A percentile compares a stretch with the other conserved stretches of the same genome.
Evolutionary conservation across 2,329 filamentous ascomycete genomes (phyloP).

Genomic region (Periconia macrospinosa): DNA sequence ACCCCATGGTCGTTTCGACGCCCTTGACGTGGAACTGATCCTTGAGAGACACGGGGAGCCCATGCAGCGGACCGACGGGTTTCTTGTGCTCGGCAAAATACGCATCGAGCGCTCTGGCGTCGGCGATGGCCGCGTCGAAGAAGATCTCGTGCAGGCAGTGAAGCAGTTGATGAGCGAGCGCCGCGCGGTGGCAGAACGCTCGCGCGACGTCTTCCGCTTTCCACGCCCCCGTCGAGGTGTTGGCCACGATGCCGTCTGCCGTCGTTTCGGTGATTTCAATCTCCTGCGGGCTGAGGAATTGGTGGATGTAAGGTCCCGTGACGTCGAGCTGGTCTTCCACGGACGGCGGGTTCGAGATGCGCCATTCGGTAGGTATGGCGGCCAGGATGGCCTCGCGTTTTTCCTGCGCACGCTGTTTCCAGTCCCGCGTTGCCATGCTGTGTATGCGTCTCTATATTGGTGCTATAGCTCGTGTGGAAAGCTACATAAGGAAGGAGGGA

Average conservation of each 20-base stretch:
- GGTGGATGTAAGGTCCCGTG: constrained; percentile 54
- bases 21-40: constrained; percentile 54
- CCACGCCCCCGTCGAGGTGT: constrained; percentile 59
- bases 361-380: constrained; percentile 62
- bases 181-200: constrained; percentile 60
- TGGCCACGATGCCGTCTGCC: constrained; percentile 58
- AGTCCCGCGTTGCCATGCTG: constrained; percentile 27
- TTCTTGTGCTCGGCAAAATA: constrained; percentile 40
- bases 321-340: constrained; percentile 54
- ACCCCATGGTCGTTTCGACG: constrained; percentile 59
- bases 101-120: constrained; percentile 46
- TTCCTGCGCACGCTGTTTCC: constrained; percentile 53
- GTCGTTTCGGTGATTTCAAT: constrained; percentile 64
- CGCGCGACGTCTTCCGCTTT: constrained; percentile 58
- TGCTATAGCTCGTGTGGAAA: too few species aligned
- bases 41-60: constrained; percentile 52
- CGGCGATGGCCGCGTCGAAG: constrained; percentile 49
- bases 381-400: constrained; percentile 59
- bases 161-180: constrained; percentile 54
- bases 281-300: constrained; percentile 57
- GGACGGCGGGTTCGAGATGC: constrained; percentile 51
- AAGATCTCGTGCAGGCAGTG: constrained; percentile 52
- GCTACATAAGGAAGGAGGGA: too few species aligned
- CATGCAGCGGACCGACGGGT: constrained; percentile 49
- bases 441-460: constrained; percentile 1